phyloP scores from a whole-genome alignment of 2,329 filamentous ascomycete genomes.

The Microdochium paspali region DNA sequence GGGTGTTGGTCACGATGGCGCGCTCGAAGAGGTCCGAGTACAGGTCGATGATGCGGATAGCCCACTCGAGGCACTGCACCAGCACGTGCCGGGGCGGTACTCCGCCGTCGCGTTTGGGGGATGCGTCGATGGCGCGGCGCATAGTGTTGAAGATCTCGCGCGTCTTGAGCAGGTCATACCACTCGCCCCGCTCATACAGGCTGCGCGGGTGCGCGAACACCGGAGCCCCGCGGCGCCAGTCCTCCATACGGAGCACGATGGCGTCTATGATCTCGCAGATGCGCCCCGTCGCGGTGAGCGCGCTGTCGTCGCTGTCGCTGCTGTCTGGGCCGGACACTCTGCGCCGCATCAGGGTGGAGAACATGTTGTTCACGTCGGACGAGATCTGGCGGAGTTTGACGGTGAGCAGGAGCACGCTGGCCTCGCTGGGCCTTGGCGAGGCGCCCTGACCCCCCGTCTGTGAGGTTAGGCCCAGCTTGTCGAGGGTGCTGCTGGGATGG shows the following conservation, averaged over 20 bases:
- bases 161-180: slow-evolving; percentile 31
- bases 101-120: slow-evolving; percentile 22
- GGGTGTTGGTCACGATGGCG: slow-evolving; percentile 28
- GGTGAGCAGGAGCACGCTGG: slow-evolving; percentile 26
- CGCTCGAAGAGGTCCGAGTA: slow-evolving; percentile 26
- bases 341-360: slow-evolving; percentile 7
- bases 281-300: slow-evolving; percentile 8
- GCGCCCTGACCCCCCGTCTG: slow-evolving; percentile 4
- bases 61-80: slow-evolving; percentile 21
- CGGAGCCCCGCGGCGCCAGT: slow-evolving; percentile 24
- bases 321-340: not conserved
- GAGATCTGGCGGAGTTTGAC: slow-evolving; percentile 28
- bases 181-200: slow-evolving; percentile 32
- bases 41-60: slow-evolving; percentile 23
- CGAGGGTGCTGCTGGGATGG: not conserved
- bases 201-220: slow-evolving; percentile 20
- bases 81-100: slow-evolving; percentile 21
- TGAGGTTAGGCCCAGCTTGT: not conserved
- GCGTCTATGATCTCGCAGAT: slow-evolving; percentile 15
- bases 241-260: slow-evolving; percentile 22
- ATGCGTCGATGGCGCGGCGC: slow-evolving; percentile 28
- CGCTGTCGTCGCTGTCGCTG: too few species aligned
- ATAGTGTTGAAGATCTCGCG: slow-evolving; percentile 29
- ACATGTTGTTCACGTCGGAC: slow-evolving; percentile 24
- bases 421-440: too few species aligned